phyloP scores from a whole-genome alignment of 1,284 basidiomycete genomes.

The Abortiporus biennis region DNA sequence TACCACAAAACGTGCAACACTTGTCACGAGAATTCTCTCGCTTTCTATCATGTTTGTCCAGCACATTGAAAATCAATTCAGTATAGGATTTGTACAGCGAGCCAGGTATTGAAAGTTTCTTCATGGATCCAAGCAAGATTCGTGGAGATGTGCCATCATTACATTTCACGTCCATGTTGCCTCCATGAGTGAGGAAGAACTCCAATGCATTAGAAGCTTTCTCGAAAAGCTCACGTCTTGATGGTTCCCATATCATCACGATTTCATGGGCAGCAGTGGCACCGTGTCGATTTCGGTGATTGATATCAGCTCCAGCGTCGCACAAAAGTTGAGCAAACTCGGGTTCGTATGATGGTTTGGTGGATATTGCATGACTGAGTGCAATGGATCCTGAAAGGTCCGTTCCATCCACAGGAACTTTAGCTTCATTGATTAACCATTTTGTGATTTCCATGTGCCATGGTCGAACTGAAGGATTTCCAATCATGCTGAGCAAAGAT shows the following conservation, averaged over 20 bases:
- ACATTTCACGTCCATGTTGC: slow-evolving; percentile 36
- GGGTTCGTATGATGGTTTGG: slow-evolving; percentile 34
- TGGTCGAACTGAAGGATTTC: slow-evolving; percentile 17
- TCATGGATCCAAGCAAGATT: not conserved
- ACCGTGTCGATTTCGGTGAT: slow-evolving; percentile 33
- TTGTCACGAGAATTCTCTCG: slow-evolving; percentile 19
- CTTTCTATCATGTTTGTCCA: slow-evolving; percentile 25
- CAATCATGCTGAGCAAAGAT: slow-evolving; percentile 24
- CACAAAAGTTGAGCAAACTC: slow-evolving; percentile 35
- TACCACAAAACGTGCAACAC: slow-evolving; percentile 31
- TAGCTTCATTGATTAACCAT: slow-evolving; percentile 27
- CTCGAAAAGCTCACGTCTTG: slow-evolving; percentile 14
- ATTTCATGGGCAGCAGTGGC: slow-evolving; percentile 34
- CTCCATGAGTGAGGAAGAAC: slow-evolving; percentile 37
- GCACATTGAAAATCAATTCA: not conserved
- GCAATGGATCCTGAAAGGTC: slow-evolving; percentile 36
- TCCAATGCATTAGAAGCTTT: slow-evolving; percentile 23
- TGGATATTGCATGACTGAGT: slow-evolving; percentile 33
- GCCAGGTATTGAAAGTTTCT: not conserved
- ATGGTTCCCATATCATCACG: slow-evolving; percentile 24
- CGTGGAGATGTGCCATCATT: slow-evolving; percentile 27
- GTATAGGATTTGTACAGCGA: not conserved
- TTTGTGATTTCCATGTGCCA: slow-evolving; percentile 26
- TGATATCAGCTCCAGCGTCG: slow-evolving; percentile 35
- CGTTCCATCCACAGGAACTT: slow-evolving; percentile 31